Evolutionary conservation across 176 grass and related monocot genomes (phyloP).

Genomic region (Paspalum notatum): DNA sequence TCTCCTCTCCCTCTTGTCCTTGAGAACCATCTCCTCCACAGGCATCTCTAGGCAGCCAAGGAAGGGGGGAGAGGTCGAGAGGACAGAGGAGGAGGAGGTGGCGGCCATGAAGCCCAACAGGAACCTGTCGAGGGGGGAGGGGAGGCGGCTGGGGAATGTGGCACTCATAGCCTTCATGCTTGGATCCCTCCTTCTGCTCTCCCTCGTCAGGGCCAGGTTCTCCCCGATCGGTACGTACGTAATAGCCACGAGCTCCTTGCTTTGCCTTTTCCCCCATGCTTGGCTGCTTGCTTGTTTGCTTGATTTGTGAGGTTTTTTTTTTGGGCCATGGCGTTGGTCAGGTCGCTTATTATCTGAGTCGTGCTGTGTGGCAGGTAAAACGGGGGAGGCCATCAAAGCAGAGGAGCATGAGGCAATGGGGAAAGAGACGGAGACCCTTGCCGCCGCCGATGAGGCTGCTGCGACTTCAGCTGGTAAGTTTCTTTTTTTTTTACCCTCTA

Average conservation of each 20-base stretch:
- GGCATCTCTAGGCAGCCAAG: not conserved
- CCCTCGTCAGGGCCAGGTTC: conserved; percentile 57
- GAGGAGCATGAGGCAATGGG: conserved; percentile 46
- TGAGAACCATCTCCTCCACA: not conserved
- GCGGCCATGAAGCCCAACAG: conserved; percentile 61
- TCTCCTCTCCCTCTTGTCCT: not conserved
- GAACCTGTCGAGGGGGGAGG: conserved; percentile 51
- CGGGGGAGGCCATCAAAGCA: conserved; percentile 50
- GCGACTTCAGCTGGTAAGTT: conserved; percentile 25
- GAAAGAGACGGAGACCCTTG: conserved; percentile 19
- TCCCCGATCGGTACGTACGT: conserved; percentile 55
- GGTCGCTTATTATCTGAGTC: not conserved
- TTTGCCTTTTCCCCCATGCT: too few relatives aligned
- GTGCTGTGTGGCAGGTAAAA: conserved; percentile 35
- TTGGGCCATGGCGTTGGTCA: too few relatives aligned
- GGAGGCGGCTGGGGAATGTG: conserved; percentile 60
- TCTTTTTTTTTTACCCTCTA: too few relatives aligned
- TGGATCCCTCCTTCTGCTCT: conserved; percentile 62
- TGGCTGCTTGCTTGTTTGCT: too few relatives aligned
- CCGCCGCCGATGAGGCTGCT: not conserved
- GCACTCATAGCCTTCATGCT: conserved; percentile 70
- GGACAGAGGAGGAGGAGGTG: not conserved
- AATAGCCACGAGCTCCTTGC: too few relatives aligned
- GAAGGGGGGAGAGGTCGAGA: not conserved
- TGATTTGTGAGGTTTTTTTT: too few relatives aligned